Base-by-base conservation (phyloP, 495 filamentous ascomycete species). In the Penicillium steckii region DNA sequence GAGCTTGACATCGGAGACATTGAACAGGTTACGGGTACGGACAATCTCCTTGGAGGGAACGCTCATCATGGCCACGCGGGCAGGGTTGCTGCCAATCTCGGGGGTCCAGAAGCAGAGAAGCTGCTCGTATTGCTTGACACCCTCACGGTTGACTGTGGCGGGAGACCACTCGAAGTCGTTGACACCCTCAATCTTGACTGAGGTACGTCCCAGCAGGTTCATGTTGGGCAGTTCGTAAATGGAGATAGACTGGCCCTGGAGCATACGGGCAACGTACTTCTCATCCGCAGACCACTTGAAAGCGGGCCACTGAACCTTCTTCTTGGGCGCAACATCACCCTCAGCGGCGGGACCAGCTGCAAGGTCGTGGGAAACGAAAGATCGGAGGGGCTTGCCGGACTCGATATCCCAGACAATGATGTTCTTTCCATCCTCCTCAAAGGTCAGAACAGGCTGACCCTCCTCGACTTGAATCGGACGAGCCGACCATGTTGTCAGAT, bases 231-330 rank as follows among this genome's bases (percentile, higher is more conserved):
- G 75, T 68, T 97, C 94, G 71, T 96, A 98, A 60, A 97, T 85
- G 32, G 91, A 95, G 64, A 98, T 90, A 23, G 89, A 88, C 55
- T 91, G 83, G 52, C 86, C 88, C 49, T 90, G 93, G 47, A 85
- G 89, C 75, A 97, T 85, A 38, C 94, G 83, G 3, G 94, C 94
- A 40, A 97, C 91, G 69, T 97, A 98, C 68, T 92, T 92, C 76
- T 96, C 90, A 64, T 98, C 94, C 4, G 94, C 76, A 40, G 93
- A 96, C 94, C 94, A 98, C 73, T 98, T 98, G 82, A 98, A 98
- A 10, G 93, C 91, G 21, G 94, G 94, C 94, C 94, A 98, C 59
- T 92, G 89, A 46, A 95, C 85, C 80, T 97, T 97, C 73, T 89
- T 88, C 75, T 90, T 89, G 9, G 85, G 86, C 56, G 88, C 84